Evolutionary conservation across 179 eudicot genomes (phyloP), one percentile per base, ranked within the genome.

Genomic region (Gypsophila paniculata): DNA sequence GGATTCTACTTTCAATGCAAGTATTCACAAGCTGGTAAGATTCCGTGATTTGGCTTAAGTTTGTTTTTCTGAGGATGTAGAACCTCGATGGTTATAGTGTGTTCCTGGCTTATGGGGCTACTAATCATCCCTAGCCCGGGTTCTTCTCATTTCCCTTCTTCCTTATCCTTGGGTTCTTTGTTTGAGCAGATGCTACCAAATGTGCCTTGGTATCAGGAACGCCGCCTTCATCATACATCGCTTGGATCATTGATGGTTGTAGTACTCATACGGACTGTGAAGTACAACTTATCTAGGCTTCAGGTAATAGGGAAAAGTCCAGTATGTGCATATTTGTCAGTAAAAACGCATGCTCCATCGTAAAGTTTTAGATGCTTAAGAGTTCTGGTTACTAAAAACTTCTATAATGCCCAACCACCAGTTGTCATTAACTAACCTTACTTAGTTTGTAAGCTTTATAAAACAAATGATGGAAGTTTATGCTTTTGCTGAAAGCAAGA

Each of bases 201-300:
- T 82, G 99, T 94, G 77, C 90, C 96, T 66, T 94, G 99, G 99
- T 94, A 94, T 72, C 81, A 87, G 83, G 99, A 94, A 77, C 93
- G 94, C 19, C 90, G 81, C 60, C 94, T 94, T 72, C 90, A 86
- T 77, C 88, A 86, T 72, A 89, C 86, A 48, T 91, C 97, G 80
- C 89, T 94, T 64, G 99, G 99, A 72, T 94, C 99, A 63, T 85
- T 94, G 79, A 79, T 91, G 96, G 88, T 91, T 75, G 87, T 94
- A 76, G 79, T 94, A 68, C 84, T 94, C 48, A 88, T 89, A 71
- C 87, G 96, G 82, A 91, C 97, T 38, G 91, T 94, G 76, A 94
- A 89, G 75, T 94, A 91, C 81, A 94, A 91, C 80, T 85, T 94
- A 72, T 88, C 94, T 58, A 88, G 89, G 87, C 74, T 88, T 80